Evolutionary conservation across 176 grass and related monocot species (phyloP), one percentile per base, ranked within the genome.

Genomic region (Triticum timopheevii): DNA sequence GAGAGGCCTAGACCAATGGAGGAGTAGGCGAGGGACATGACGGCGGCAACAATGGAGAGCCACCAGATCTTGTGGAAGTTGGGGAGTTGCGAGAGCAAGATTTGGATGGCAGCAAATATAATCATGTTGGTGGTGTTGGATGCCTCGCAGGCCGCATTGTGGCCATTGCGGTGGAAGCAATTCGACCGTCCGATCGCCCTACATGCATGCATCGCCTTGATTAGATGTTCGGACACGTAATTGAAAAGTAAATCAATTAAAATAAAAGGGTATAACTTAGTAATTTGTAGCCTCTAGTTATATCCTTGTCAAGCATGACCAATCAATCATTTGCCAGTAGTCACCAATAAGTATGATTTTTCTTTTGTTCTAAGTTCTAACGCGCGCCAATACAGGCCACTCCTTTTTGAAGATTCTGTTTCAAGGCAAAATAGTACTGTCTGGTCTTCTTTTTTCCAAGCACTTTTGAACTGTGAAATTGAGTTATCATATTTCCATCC

Each of bases 31-130:
- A 98, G 52, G 38, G 96, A 98, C 96, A 96, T 98, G 84, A 98
- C 70, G 1, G 96, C 96, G 0, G 96, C 96, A 45, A 98, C 56
- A 13, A 98, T 90, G 81, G 96, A 96, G 47, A 98, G 96, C 90
- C 92, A 96, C 86, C 89, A 98, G 17, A 98, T 28, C 84, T 98
- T 93, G 88, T 95, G 93, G 56, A 98, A 98, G 64, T 98, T 98
- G 2, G 90, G 96, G 8, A 98, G 47, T 87, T 98, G 96, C 1
- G 96, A 98, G 27, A 98, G 78, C 24, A 88, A 20, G 44, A 94
- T 90, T 86, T 98, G 93, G 69, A 98, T 91, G 9, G 15, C 19
- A 1, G 93, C 96, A 44, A 98, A 98, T 71, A 98, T 93, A 39
- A 96, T 89, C 91, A 94, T 87, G 84, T 94, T 86, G 7, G 77